Conservation (phyloP, 768 basidiomycete genomes). For the Kwoniella sp. region DNA sequence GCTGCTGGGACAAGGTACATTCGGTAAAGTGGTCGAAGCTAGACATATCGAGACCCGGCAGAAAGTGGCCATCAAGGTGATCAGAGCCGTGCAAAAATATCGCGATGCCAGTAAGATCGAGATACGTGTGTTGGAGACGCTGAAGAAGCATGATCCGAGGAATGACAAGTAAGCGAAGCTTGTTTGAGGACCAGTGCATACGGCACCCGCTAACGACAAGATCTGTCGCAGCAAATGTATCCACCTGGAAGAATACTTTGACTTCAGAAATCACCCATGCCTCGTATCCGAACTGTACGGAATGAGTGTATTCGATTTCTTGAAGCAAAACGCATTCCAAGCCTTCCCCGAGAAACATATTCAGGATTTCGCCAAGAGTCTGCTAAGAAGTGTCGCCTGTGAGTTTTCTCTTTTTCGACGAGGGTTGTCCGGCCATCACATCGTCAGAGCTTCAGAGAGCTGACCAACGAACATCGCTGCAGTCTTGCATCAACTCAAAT, state of each 20-base stretch:
- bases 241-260: conserved; percentile 89
- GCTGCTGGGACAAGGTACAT: conserved; percentile 93
- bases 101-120: conserved; percentile 98
- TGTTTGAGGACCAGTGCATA: conserved; percentile 23
- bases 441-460: no score
- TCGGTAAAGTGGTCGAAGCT: conserved; percentile 97
- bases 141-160: conserved; percentile 81
- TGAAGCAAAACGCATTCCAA: conserved; percentile 95
- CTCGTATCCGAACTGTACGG: conserved; percentile 92
- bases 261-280: conserved; percentile 96
- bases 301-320: conserved; percentile 97
- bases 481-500: conserved; percentile 88
- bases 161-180: conserved; percentile 75
- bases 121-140: conserved; percentile 86
- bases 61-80: conserved; percentile 96
- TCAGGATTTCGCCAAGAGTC: conserved; percentile 88
- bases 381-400: conserved; percentile 93
- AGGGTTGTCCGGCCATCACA: no score
- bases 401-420: conserved; percentile 56
- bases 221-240: conserved; percentile 81
- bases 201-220: conserved; percentile 17
- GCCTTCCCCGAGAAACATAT: conserved; percentile 97
- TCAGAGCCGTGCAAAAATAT: conserved; percentile 96
- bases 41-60: conserved; percentile 71
- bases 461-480: no score